These are phyloP conservation scores for Drechslerella coelobrocha DNA, from an alignment of 2,329 filamentous ascomycete genomes.

Conservation along the genomic window DNA sequence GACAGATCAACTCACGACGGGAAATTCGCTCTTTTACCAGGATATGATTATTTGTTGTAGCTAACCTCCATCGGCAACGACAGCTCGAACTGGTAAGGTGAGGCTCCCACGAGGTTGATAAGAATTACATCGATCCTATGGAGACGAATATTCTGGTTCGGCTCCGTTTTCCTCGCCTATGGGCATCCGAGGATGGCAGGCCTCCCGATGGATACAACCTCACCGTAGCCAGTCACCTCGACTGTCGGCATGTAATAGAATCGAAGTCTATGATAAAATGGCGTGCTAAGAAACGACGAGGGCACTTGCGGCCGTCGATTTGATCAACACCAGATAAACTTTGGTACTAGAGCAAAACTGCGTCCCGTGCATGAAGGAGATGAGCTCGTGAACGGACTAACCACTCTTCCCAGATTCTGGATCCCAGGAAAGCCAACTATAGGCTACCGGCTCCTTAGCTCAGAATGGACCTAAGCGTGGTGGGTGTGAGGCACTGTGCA, in stretches of 20 bases:
- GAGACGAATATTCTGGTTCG: neutral
- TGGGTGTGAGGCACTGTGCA: constrained; percentile 27
- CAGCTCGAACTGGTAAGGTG: too few relatives aligned
- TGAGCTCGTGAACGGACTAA: constrained; percentile 31
- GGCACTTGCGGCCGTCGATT: constrained; percentile 27
- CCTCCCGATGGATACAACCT: neutral
- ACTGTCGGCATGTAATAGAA: constrained; percentile 27
- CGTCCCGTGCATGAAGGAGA: constrained; percentile 28
- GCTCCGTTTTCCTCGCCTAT: neutral
- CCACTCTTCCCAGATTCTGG: constrained; percentile 7
- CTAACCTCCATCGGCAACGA: neutral
- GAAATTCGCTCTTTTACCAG: neutral
- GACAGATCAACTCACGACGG: neutral
- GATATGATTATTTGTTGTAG: neutral
- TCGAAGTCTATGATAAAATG: constrained; percentile 34
- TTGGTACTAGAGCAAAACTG: constrained; percentile 29
- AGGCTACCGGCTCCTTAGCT: constrained; percentile 13
- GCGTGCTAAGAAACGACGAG: constrained; percentile 43
- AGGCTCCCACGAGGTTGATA: neutral
- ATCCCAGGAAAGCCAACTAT: constrained; percentile 18
- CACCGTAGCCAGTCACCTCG: constrained; percentile 5
- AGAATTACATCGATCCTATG: neutral
- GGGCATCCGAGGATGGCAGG: neutral
- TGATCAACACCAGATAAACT: constrained; percentile 26
- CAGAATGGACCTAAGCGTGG: constrained; percentile 37